These are phyloP conservation scores for Eucalyptus pauciflora DNA, from an alignment of 345 rosid species.

Conservation along the genomic window DNA sequence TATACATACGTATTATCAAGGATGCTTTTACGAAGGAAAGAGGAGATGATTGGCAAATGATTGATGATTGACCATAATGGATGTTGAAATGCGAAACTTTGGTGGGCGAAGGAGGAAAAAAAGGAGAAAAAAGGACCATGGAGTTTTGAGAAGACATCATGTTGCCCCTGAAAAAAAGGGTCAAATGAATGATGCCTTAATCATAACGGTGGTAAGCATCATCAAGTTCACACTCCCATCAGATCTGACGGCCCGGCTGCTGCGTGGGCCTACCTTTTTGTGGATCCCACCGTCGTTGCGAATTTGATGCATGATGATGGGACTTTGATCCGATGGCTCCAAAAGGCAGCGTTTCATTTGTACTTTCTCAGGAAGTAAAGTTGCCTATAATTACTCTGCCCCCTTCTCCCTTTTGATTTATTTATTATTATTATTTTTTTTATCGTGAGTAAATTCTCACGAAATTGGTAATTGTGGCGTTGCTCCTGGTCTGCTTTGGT, in stretches of 20 bases:
- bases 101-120: not conserved
- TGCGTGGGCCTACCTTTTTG: not conserved
- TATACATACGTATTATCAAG: not conserved
- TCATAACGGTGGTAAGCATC: not conserved
- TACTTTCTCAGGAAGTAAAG: not conserved
- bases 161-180: no score
- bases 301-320: not conserved
- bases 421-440: not conserved
- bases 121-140: not conserved
- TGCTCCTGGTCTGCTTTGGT: not conserved
- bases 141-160: not conserved
- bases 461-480: not conserved
- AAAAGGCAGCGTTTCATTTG: not conserved
- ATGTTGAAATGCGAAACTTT: not conserved
- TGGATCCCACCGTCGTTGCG: not conserved
- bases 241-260: not conserved
- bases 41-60: not conserved
- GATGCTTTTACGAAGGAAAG: not conserved
- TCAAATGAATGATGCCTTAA: not conserved
- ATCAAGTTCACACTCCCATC: not conserved
- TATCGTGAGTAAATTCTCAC: not conserved
- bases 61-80: not conserved
- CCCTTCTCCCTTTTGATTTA: not conserved
- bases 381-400: not conserved
- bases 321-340: not conserved